Evolutionary conservation across 306 rosid genomes (phyloP).

Genomic region (Prunus salicina): DNA sequence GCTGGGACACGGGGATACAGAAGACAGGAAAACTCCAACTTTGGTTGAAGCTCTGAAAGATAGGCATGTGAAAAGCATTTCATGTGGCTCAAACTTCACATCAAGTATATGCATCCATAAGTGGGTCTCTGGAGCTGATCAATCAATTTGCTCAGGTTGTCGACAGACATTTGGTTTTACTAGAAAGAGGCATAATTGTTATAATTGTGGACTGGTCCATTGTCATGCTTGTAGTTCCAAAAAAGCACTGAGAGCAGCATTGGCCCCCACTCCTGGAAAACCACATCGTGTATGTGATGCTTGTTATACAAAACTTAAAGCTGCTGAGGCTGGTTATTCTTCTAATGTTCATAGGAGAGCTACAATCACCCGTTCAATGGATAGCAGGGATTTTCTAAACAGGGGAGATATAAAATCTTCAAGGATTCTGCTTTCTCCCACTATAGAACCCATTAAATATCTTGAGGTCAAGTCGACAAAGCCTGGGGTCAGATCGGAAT

Average conservation of each 20-base stretch:
- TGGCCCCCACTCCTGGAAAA: slow-evolving; percentile 96
- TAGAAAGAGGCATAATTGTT: slow-evolving; percentile 89
- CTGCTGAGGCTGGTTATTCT: slow-evolving; percentile 41
- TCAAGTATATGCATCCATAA: slow-evolving; percentile 85
- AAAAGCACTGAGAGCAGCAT: slow-evolving; percentile 74
- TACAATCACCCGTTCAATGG: slow-evolving; percentile 44
- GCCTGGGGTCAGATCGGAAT: slow-evolving; percentile 38
- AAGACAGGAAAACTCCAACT: slow-evolving; percentile 65
- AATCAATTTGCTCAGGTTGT: slow-evolving; percentile 86
- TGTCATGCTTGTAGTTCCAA: slow-evolving; percentile 96
- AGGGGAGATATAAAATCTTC: slow-evolving; percentile 59
- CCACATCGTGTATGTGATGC: slow-evolving; percentile 95
- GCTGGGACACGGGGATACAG: slow-evolving; percentile 81
- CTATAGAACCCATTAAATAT: slow-evolving; percentile 54
- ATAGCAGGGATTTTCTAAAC: slow-evolving; percentile 46
- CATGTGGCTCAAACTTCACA: slow-evolving; percentile 85
- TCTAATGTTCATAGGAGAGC: slow-evolving; percentile 36
- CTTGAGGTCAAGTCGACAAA: slow-evolving; percentile 51
- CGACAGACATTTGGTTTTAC: slow-evolving; percentile 96
- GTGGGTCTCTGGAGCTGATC: slow-evolving; percentile 95
- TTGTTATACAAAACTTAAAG: slow-evolving; percentile 75
- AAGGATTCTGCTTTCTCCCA: slow-evolving; percentile 58
- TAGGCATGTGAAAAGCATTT: slow-evolving; percentile 68
- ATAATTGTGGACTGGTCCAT: slow-evolving; percentile 86
- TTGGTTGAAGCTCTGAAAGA: slow-evolving; percentile 89